A percentile compares a stretch with the other conserved stretches of the same genome.
Evolutionary conservation across 306 rosid species (phyloP).

Genomic region (Leucaena leucocephala): DNA sequence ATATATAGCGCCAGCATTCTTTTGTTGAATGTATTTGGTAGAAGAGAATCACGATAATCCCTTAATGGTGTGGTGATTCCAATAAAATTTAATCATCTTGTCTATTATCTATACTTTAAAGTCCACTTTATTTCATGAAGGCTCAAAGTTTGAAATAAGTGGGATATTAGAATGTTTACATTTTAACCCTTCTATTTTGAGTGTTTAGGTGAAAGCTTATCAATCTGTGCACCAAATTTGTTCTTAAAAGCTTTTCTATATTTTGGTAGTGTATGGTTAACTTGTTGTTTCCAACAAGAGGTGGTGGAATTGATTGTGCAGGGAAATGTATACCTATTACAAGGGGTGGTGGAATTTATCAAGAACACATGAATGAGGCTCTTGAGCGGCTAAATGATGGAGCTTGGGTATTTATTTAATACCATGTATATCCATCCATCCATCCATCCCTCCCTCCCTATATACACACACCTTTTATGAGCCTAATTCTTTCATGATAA

Average conservation of each 20-base stretch:
- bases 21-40: conserved; percentile 20
- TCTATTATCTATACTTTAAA: conserved; percentile 14
- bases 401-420: conserved; percentile 72
- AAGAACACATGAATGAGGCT: conserved; percentile 88
- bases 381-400: conserved; percentile 73
- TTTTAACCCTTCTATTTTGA: conserved; percentile 10
- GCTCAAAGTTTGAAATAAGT: conserved; percentile 23
- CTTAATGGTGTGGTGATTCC: conserved; percentile 19
- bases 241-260: conserved; percentile 15
- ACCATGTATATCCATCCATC: conserved; percentile 1
- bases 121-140: conserved; percentile 10
- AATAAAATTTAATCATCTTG: conserved; percentile 7
- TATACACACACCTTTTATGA: background rate
- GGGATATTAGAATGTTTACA: conserved; percentile 14
- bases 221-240: conserved; percentile 6
- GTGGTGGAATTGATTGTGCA: conserved; percentile 34
- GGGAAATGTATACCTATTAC: conserved; percentile 97
- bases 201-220: conserved; percentile 15
- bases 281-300: conserved; percentile 28
- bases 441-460: background rate
- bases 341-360: conserved; percentile 92
- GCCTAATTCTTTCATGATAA: conserved; percentile 28
- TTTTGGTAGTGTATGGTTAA: conserved; percentile 7
- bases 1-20: conserved; percentile 2
- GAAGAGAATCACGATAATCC: conserved; percentile 13